Evolutionary conservation across 2,329 filamentous ascomycete species (phyloP), one percentile per base, ranked within the genome.

Genomic region (Waltergamsia citrina): DNA sequence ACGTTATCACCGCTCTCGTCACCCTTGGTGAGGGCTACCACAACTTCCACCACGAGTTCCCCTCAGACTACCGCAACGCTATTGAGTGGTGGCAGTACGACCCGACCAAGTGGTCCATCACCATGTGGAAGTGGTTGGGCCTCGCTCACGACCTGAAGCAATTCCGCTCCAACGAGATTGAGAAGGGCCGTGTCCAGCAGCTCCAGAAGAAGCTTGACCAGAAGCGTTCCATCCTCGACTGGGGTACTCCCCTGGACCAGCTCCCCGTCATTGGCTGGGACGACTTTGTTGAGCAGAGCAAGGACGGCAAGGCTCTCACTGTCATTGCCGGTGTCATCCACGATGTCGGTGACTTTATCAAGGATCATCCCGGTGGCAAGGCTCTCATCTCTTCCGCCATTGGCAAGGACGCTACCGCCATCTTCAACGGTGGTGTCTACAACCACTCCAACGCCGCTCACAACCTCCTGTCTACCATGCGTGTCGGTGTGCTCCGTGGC

Each of bases 21-120:
- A 93, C 85, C 28, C 79, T 93, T 16, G 85, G 85, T 32, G 85
- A 88, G 63, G 85, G 85, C 20, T 93, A 93, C 67, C 85, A 93
- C 73, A 93, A 93, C 72, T 93, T 93, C 73, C 85, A 93, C 65
- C 85, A 93, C 71, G 85, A 93, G 60, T 93, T 93, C 64, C 86
- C 86, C 35, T 90, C 84, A 9, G 85, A 93, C 60, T 93, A 92
- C 75, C 84, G 85, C 56, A 93, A 93, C 56, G 85, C 85, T 41
- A 90, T 92, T 47, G 71, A 86, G 61, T 93, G 85, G 85, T 81
- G 78, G 65, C 85, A 93, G 55, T 93, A 93, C 52, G 85, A 93
- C 57, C 85, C 85, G 30, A 93, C 85, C 57, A 93, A 93, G 68
- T 92, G 85, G 85, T 72, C 65, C 54, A 93, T 93, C 67, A 85